Evolutionary conservation across 495 filamentous ascomycete species (phyloP).

Genomic region (Hypoxylon crocopeplum): DNA sequence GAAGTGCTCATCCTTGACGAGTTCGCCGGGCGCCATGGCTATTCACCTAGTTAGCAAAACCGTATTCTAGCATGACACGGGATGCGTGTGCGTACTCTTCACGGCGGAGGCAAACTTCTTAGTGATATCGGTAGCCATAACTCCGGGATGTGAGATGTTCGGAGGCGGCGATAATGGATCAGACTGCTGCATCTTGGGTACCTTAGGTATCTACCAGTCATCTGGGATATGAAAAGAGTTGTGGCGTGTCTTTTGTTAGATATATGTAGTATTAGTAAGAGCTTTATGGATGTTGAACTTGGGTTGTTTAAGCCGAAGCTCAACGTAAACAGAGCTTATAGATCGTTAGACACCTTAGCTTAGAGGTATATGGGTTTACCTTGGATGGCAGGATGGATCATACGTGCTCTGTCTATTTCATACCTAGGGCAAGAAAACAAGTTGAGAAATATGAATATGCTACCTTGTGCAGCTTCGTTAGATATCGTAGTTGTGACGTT

Average conservation of each 20-base stretch:
- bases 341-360: too few relatives aligned
- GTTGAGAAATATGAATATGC: not conserved
- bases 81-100: conserved; percentile 55
- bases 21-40: conserved; percentile 80
- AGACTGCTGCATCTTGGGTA: conserved; percentile 32
- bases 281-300: conserved; percentile 1
- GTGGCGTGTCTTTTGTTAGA: conserved; percentile 1
- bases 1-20: conserved; percentile 93
- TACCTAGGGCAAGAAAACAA: too few relatives aligned
- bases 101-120: conserved; percentile 74
- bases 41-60: conserved; percentile 17
- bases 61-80: not conserved
- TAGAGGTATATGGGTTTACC: too few relatives aligned
- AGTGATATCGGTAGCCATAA: conserved; percentile 77
- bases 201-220: not conserved
- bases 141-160: conserved; percentile 52
- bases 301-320: not conserved
- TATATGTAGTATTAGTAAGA: conserved; percentile 1
- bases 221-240: not conserved
- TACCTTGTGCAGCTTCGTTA: not conserved
- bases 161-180: conserved; percentile 36
- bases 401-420: too few relatives aligned
- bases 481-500: not conserved
- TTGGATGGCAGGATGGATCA: too few relatives aligned
- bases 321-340: too few relatives aligned